Conservation (phyloP, 2,329 filamentous ascomycete species). For the Botrytis pseudocinerea region DNA sequence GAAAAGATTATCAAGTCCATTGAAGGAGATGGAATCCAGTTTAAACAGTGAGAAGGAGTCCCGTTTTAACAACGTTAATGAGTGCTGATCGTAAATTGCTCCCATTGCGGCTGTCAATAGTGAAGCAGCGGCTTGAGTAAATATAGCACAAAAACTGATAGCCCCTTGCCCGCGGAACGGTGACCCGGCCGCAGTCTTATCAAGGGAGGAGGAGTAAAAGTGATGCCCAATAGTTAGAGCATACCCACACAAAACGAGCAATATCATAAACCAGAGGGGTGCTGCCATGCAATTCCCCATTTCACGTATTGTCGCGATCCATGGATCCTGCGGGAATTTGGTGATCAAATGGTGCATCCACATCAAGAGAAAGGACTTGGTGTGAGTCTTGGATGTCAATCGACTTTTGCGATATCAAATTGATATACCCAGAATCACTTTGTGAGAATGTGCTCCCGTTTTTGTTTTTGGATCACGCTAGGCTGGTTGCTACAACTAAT, state of each 20-base stretch:
- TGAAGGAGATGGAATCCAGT: slow-evolving; percentile 20
- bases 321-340: neutral
- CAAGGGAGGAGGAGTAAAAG: slow-evolving; percentile 22
- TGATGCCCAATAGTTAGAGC: slow-evolving; percentile 24
- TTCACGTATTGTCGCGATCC: neutral
- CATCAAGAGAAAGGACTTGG: neutral
- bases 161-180: slow-evolving; percentile 22
- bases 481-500: neutral
- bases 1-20: slow-evolving; percentile 27
- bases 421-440: neutral
- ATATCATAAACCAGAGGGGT: neutral
- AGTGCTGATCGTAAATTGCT: slow-evolving; percentile 25
- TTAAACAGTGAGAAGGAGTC: slow-evolving; percentile 23
- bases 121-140: slow-evolving; percentile 25
- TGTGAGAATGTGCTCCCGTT: neutral
- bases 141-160: slow-evolving; percentile 26
- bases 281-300: neutral
- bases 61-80: slow-evolving; percentile 26
- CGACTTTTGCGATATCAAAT: neutral
- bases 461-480: neutral
- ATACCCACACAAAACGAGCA: neutral
- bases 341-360: neutral
- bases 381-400: neutral
- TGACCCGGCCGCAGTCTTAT: slow-evolving; percentile 12
- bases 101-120: slow-evolving; percentile 19